phyloP scores from a whole-genome alignment of 2,329 filamentous ascomycete species.

The Plectosphaerella cucumerina region DNA sequence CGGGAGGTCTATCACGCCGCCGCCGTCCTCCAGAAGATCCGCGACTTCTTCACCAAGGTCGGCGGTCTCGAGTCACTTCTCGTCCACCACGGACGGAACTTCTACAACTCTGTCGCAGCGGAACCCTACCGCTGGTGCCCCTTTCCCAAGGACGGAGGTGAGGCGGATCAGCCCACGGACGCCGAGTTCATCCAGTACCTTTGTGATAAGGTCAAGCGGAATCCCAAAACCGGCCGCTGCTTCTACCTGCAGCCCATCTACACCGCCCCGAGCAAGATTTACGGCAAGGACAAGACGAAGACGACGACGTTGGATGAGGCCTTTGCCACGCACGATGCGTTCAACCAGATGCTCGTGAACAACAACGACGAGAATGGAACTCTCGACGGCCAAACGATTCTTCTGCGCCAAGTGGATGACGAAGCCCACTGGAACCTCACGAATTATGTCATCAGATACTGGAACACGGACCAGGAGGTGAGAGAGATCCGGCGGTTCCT shows the following conservation, averaged over 20 bases:
- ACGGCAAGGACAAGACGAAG: neutral
- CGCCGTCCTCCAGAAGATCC: neutral
- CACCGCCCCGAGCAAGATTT: neutral
- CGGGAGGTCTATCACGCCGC: neutral
- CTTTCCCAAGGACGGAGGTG: neutral
- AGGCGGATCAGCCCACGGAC: neutral
- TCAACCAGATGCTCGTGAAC: conserved; percentile 2
- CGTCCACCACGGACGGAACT: conserved; percentile 11
- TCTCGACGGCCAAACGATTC: too few species aligned
- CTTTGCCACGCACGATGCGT: neutral
- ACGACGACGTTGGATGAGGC: neutral
- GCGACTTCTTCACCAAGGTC: neutral
- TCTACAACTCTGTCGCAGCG: conserved; percentile 1
- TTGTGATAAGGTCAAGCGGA: neutral
- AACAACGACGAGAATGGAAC: neutral
- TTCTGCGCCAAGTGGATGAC: too few species aligned
- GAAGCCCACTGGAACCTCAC: too few species aligned
- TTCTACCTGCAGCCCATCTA: conserved; percentile 11
- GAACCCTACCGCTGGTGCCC: neutral
- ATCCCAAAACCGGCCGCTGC: conserved; percentile 3
- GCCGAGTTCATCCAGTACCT: conserved; percentile 6
- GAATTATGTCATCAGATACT: too few species aligned
- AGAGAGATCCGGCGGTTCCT: too few species aligned
- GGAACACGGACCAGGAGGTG: too few species aligned
- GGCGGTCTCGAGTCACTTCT: neutral